Evolutionary conservation across 2,329 filamentous ascomycete genomes (phyloP), one percentile per base, ranked within the genome.

Genomic region (Aspergillus texensis): DNA sequence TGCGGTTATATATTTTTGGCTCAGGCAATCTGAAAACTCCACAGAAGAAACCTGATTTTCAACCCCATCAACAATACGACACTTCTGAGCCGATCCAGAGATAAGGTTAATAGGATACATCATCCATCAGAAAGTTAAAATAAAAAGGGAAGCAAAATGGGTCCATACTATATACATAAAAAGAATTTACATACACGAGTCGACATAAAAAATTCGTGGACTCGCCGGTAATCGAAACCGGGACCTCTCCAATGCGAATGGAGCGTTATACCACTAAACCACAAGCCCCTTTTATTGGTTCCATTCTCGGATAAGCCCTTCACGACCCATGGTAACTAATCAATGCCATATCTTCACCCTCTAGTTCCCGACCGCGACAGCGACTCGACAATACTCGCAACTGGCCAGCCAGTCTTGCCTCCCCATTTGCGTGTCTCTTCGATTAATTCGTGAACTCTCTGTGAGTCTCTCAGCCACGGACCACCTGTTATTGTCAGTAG

Each of bases 191-290:
- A 41, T 3, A 53, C 30, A 21, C 32, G 24, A 43, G 28, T n/a
- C 16, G 11, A 16, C 24, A 3, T 24, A 24, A 61, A 61, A 48
- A 53, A 54, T 4, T 16, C 14, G 52, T 63, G 62, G 62, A 63
- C 58, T 61, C 54, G 46, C 54, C 58, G 62, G 62, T 59, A 63
- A 63, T 63, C 62, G 62, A 63, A 63, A 59, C 62, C 62, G 58
- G 54, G 62, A 63, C 62, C 62, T 63, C 58, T 52, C 58, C 58
- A 57, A 63, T 63, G 62, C 62, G 58, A 63, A 63, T 57, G 58
- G 58, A 52, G 58, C 62, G 54, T 57, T 57, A 57, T 63, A 63
- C 62, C 62, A 45, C 62, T 63, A 57, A 57, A 57, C 62, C 54
- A 63, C 46, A 61, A 60, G 58, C 62, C 62, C 62, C 28, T 19